These are phyloP conservation scores for Dendrobium chrysotoxum DNA, from an alignment of 106 monocot species.

Conservation along the genomic window DNA sequence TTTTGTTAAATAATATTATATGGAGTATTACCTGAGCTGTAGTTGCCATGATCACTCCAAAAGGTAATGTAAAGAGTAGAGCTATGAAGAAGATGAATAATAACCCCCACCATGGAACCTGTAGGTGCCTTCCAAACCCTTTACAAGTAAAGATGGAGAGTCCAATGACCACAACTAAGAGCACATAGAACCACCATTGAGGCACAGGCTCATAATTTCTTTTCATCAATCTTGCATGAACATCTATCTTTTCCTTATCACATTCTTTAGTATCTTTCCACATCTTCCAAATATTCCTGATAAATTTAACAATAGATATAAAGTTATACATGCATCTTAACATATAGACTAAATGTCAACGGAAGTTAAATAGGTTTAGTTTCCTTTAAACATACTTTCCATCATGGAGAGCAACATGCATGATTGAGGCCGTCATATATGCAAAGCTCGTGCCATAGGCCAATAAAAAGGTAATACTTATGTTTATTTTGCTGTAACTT, in stretches of 20 bases:
- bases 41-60: constrained; percentile 78
- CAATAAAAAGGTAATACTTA: too few relatives aligned
- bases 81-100: constrained; percentile 60
- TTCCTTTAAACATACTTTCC: too few relatives aligned
- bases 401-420: too few relatives aligned
- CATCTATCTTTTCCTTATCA: too few relatives aligned
- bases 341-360: too few relatives aligned
- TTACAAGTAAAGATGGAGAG: constrained; percentile 51
- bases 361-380: too few relatives aligned
- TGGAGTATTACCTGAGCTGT: constrained; percentile 56
- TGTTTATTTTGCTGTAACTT: constrained; percentile 37
- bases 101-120: constrained; percentile 90
- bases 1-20: not conserved
- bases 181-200: constrained; percentile 73
- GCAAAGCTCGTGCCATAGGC: too few relatives aligned
- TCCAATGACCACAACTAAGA: constrained; percentile 31
- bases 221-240: constrained; percentile 56
- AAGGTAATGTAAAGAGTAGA: constrained; percentile 70
- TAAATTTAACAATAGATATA: too few relatives aligned
- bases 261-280: too few relatives aligned
- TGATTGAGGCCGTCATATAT: too few relatives aligned
- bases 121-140: constrained; percentile 52
- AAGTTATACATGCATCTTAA: too few relatives aligned
- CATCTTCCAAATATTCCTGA: too few relatives aligned
- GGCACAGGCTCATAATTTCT: constrained; percentile 66